These are phyloP conservation scores for Lathyrus tuberosus DNA, from an alignment of 306 rosid genomes.

Conservation along the genomic window DNA sequence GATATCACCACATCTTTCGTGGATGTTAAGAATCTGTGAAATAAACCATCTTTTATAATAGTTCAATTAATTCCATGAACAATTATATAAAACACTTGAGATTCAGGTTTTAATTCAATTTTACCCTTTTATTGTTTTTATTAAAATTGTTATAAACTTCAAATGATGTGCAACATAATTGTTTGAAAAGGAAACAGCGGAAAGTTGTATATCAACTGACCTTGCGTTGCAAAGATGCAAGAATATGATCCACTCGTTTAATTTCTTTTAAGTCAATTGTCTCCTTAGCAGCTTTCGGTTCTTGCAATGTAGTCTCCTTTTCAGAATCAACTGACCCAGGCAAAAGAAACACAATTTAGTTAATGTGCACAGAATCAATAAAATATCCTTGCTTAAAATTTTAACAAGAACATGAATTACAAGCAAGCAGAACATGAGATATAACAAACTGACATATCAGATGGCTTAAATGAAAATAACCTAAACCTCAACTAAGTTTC, in stretches of 20 bases:
- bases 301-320: constrained; percentile 55
- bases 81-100: constrained; percentile 19
- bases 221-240: constrained; percentile 81
- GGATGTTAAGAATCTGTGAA: not conserved
- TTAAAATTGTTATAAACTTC: not conserved
- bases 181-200: constrained; percentile 20
- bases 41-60: not conserved
- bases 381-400: constrained; percentile 25
- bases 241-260: constrained; percentile 79
- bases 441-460: not conserved
- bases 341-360: constrained; percentile 42
- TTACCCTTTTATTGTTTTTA: not conserved
- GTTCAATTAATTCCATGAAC: constrained; percentile 11
- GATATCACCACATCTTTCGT: not conserved
- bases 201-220: constrained; percentile 43
- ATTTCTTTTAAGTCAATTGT: constrained; percentile 71
- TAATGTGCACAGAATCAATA: constrained; percentile 23
- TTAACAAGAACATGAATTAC: constrained; percentile 25
- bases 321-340: constrained; percentile 72
- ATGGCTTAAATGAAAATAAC: constrained; percentile 27
- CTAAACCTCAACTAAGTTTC: constrained; percentile 18
- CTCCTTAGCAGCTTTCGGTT: constrained; percentile 74
- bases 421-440: constrained; percentile 19
- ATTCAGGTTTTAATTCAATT: constrained; percentile 17
- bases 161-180: constrained; percentile 14